Conservation (phyloP, 129 eudicot genomes). For the Escallonia rubra region DNA sequence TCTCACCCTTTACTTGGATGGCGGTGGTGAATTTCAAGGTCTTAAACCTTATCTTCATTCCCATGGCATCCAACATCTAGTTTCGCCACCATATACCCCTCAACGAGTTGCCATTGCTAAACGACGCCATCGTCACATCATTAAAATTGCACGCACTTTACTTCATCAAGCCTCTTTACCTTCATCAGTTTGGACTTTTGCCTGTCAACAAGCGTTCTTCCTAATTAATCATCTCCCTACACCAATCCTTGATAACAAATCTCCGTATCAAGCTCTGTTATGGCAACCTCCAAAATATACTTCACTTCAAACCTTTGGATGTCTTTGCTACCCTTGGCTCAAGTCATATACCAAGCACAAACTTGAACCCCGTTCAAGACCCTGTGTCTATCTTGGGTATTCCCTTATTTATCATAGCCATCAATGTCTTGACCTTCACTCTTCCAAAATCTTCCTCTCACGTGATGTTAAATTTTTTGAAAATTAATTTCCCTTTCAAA, state of each 20-base stretch:
- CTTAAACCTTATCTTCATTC: background rate
- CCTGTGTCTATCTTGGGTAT: background rate
- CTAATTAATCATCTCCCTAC: background rate
- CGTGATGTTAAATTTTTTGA: background rate
- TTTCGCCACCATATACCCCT: background rate
- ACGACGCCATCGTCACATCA: background rate
- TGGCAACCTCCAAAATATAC: background rate
- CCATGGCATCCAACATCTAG: background rate
- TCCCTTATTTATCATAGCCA: background rate
- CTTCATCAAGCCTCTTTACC: background rate
- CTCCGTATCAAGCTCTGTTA: background rate
- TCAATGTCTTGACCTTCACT: background rate
- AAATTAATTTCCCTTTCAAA: background rate
- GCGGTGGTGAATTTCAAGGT: background rate
- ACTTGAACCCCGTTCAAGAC: background rate
- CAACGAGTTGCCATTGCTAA: background rate
- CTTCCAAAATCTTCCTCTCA: background rate
- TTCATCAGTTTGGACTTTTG: background rate
- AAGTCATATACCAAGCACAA: background rate
- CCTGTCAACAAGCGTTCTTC: background rate
- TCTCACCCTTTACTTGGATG: background rate
- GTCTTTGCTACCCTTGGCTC: background rate
- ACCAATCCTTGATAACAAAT: background rate
- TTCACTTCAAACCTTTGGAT: background rate
- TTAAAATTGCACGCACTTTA: background rate